phyloP scores from a whole-genome alignment of 805 yeast genomes.

The Candida pseudoglaebosa region DNA sequence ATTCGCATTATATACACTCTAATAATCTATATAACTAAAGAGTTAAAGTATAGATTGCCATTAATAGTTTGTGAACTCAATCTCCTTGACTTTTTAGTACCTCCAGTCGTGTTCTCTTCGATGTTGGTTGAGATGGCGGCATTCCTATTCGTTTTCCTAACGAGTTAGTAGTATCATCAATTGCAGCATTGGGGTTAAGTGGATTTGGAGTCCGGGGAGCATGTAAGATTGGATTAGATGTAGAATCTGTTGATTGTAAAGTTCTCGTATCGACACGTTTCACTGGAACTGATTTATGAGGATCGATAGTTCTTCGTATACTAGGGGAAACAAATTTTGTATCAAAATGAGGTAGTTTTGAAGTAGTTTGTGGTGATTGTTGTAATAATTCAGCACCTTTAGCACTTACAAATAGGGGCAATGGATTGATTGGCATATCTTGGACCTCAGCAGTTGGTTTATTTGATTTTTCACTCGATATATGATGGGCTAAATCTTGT shows the following conservation, averaged over 20 bases:
- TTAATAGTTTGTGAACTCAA: not conserved
- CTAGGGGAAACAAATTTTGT: constrained; percentile 48
- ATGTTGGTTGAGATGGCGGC: constrained; percentile 26
- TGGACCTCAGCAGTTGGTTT: not conserved
- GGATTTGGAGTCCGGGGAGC: constrained; percentile 8
- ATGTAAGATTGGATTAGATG: constrained; percentile 2
- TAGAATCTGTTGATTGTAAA: not conserved
- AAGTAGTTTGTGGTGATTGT: constrained; percentile 31
- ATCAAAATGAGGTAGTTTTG: constrained; percentile 56
- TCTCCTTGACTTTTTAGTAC: not conserved
- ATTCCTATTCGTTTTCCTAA: constrained; percentile 30
- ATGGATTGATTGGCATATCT: constrained; percentile 1
- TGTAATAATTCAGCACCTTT: constrained; percentile 58
- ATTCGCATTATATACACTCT: not conserved
- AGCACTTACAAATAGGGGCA: constrained; percentile 54
- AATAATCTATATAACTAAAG: not conserved
- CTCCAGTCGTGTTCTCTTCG: constrained; percentile 11
- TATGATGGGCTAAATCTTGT: constrained; percentile 6
- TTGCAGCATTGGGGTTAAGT: constrained; percentile 2
- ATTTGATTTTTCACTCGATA: not conserved
- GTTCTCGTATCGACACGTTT: constrained; percentile 29
- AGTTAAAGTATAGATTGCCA: not conserved
- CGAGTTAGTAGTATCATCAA: constrained; percentile 5
- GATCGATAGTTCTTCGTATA: constrained; percentile 57
- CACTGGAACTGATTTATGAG: constrained; percentile 61